Percentiles rank a stretch among this genome's conserved stretches.
Evolutionary conservation across 306 rosid species (phyloP).

Genomic region (Vigna reflexopilosa): DNA sequence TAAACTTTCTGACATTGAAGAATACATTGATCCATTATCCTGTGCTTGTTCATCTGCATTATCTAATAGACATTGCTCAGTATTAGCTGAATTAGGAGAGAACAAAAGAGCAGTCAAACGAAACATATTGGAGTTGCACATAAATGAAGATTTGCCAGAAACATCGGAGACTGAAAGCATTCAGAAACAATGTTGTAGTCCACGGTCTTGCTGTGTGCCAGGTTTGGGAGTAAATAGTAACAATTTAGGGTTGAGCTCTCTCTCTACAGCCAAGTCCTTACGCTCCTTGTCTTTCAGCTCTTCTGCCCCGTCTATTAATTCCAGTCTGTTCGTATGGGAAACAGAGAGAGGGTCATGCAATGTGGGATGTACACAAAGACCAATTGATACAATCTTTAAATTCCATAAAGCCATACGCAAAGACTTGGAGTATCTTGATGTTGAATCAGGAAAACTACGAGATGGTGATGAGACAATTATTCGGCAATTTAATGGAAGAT

Average conservation of each 20-base stretch:
- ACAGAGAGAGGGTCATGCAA: constrained; percentile 69
- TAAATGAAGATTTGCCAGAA: constrained; percentile 53
- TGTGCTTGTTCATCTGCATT: constrained; percentile 67
- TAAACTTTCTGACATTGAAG: constrained; percentile 77
- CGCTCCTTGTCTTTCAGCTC: constrained; percentile 92
- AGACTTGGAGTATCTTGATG: constrained; percentile 96
- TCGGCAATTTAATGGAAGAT: constrained; percentile 85
- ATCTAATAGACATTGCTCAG: constrained; percentile 61
- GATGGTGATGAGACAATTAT: constrained; percentile 76
- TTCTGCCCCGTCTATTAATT: constrained; percentile 92
- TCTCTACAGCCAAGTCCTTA: constrained; percentile 74
- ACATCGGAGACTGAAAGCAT: constrained; percentile 53
- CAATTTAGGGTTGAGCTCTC: constrained; percentile 80
- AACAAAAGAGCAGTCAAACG: constrained; percentile 62
- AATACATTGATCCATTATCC: constrained; percentile 55
- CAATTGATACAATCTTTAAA: constrained; percentile 96
- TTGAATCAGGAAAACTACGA: constrained; percentile 95
- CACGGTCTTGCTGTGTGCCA: constrained; percentile 84
- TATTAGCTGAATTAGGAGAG: constrained; percentile 59
- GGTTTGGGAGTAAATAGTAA: constrained; percentile 89
- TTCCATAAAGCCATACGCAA: constrained; percentile 97
- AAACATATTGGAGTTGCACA: constrained; percentile 50
- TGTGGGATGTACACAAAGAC: constrained; percentile 72
- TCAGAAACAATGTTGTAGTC: constrained; percentile 64
- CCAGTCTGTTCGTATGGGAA: constrained; percentile 95